Evolutionary conservation across 1,284 basidiomycete genomes (phyloP), one percentile per base, ranked within the genome.

Genomic region (Irpex sp.): DNA sequence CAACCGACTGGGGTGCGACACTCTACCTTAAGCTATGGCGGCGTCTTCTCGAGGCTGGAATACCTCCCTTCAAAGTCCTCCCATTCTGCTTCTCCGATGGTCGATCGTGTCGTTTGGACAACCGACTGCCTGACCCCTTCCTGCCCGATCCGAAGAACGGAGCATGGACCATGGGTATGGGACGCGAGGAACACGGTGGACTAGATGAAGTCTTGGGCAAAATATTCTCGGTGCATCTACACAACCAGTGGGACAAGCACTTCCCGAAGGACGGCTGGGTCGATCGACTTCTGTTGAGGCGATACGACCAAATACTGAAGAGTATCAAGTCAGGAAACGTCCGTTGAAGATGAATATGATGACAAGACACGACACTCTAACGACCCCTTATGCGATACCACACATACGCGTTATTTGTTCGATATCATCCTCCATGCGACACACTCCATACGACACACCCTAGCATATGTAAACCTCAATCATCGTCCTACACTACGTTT

Each of bases 21-120:
- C 86, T 97, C 61, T 97, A 98, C 77, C 82, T 91, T 71, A 92
- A 93, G 69, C 85, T 96, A 31, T 94, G 91, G 83, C 87, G 94
- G 2, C 84, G 92, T 0, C 87, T 97, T 61, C 78, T 96, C 48
- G 84, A 87, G 0, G 83, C 77, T 0, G 83, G 82, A 19, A 82
- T 94, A 59, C 86, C 85, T 2, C 94, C 96, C 0, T 97, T 97
- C 82, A 89, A 92, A 71, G 82, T 97, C 56, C 84, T 98, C 4
- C 96, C 96, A 0, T 97, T 90, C 81, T 98, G 95, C 78, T 94
- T 97, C 75, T 88, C 87, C 66, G 96, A 98, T 71, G 93, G 88
- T 2, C 84, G 92, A 19, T 93, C 92, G 21, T 97, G 95, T 75
- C 82, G 93, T n/a, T 80, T 92, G 15, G 94, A 97, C 76, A 96